These are phyloP conservation scores for Kurtzmaniella quercitrusa DNA, from an alignment of 1,139 yeast genomes.

Conservation along the genomic window DNA sequence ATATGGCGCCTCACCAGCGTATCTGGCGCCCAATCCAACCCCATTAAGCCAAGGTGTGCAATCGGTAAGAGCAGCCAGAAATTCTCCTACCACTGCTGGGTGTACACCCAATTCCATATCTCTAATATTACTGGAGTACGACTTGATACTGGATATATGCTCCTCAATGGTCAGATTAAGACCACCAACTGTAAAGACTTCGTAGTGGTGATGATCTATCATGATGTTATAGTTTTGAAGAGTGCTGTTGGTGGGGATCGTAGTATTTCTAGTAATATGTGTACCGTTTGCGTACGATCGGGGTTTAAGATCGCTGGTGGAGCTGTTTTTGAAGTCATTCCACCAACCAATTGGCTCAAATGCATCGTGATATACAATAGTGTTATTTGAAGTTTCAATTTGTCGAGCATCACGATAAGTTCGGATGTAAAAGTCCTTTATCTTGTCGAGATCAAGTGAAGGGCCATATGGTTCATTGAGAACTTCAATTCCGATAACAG, in stretches of 20 bases:
- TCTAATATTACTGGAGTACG: slow-evolving; percentile 32
- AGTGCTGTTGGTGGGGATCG: slow-evolving; percentile 10
- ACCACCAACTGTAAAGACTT: slow-evolving; percentile 46
- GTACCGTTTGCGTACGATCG: not conserved
- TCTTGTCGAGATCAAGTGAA: slow-evolving; percentile 29
- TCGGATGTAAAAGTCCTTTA: slow-evolving; percentile 37
- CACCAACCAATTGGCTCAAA: slow-evolving; percentile 48
- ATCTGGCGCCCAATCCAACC: slow-evolving; percentile 54
- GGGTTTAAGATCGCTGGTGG: not conserved
- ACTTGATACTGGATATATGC: slow-evolving; percentile 32
- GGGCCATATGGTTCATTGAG: slow-evolving; percentile 62
- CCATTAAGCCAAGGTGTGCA: slow-evolving; percentile 67
- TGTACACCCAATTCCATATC: slow-evolving; percentile 35
- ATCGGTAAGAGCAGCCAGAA: slow-evolving; percentile 63
- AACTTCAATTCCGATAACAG: slow-evolving; percentile 58
- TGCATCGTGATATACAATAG: slow-evolving; percentile 58
- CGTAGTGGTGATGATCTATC: slow-evolving; percentile 65
- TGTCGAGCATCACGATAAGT: slow-evolving; percentile 36
- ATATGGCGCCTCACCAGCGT: slow-evolving; percentile 44
- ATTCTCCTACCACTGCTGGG: slow-evolving; percentile 57
- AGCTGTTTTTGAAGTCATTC: slow-evolving; percentile 29
- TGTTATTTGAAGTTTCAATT: slow-evolving; percentile 32
- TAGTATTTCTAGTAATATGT: not conserved
- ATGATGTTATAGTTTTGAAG: slow-evolving; percentile 36
- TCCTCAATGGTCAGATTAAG: slow-evolving; percentile 33